These are phyloP conservation scores for Pythium brassicae DNA, from an alignment of 352 stramenopile genomes.

Conservation along the genomic window DNA sequence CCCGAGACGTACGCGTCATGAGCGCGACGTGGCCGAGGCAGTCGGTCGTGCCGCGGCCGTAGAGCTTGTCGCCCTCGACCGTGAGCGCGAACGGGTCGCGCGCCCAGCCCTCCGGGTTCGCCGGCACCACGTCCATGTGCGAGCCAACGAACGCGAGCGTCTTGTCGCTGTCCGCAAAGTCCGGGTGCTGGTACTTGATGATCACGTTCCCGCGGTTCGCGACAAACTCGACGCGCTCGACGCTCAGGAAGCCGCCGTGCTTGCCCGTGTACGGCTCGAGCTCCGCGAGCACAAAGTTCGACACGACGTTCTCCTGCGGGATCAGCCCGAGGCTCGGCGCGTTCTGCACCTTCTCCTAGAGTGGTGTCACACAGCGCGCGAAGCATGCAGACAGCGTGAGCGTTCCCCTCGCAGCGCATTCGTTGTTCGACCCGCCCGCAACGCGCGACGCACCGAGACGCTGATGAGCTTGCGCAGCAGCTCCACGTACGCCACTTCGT, in stretches of 20 bases:
- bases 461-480: slow-evolving; percentile 86
- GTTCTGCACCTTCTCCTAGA: slow-evolving; percentile 69
- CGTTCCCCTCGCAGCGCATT: neutral
- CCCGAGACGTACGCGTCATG: slow-evolving; percentile 50
- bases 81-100: slow-evolving; percentile 85
- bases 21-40: slow-evolving; percentile 92
- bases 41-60: slow-evolving; percentile 90
- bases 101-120: slow-evolving; percentile 89
- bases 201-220: slow-evolving; percentile 88
- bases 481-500: slow-evolving; percentile 76
- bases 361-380: neutral
- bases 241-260: slow-evolving; percentile 57
- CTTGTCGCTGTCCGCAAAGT: slow-evolving; percentile 39
- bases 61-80: slow-evolving; percentile 91
- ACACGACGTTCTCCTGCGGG: slow-evolving; percentile 85
- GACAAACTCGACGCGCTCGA: slow-evolving; percentile 84
- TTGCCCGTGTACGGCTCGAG: slow-evolving; percentile 75
- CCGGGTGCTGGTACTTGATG: slow-evolving; percentile 77
- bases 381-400: neutral
- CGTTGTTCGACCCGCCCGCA: no score
- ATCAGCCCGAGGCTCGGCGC: slow-evolving; percentile 59
- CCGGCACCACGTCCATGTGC: slow-evolving; percentile 92
- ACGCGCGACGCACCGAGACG: slow-evolving; percentile 50
- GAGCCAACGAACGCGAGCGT: slow-evolving; percentile 86
- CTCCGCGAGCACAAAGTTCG: slow-evolving; percentile 82